Base-by-base conservation (phyloP, 2,329 filamentous ascomycete species). In the Exophiala aquamarina region DNA sequence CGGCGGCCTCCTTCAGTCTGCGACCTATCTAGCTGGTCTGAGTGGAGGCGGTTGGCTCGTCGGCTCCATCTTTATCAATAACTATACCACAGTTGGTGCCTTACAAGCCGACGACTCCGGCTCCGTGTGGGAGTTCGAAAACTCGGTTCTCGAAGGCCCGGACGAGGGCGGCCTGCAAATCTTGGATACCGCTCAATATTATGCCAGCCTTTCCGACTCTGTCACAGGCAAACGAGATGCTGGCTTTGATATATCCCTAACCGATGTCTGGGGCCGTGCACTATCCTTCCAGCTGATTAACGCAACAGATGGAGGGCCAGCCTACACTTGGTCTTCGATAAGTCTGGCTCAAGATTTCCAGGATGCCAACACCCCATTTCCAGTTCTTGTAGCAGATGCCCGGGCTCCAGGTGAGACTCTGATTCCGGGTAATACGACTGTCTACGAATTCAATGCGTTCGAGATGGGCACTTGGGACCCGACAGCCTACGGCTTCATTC, bases 221-320 rank as follows among this genome's bases (percentile, higher is more conserved):
- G 84, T 90, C 1, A 56, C 72, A 0, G 71, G 64, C 3, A 93
- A 92, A 69, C 59, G 62, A 1, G 66, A 83, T 48, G 84, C 83
- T 13, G 80, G 82, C 0, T 91, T 76, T 61, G 71, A 83, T 36
- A 80, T 79, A 3, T 86, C 87, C 7, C 76, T 95, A 47, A 95
- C 91, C 0, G 91, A 96, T 70, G 89, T 89, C 66, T 95, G 90
- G 86, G 88, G 87, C 20, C 85, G 90, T 48, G 87, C 87, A 37
- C 76, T 95, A n/a, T 84, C 84, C 1, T 94, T 86, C 68, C 90
- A 95, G 69, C 78, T 95, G 38, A 79, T 95, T 63, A 87, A 92
- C 62, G 86, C 81, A 4, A 77, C 76, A 1, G 70, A 87, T 51
- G 91, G 90, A 31, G 90, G 88, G 0, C 81, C 85, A 11, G 75